phyloP scores from a whole-genome alignment of 306 rosid species.

The Trichosanthes truncata region DNA sequence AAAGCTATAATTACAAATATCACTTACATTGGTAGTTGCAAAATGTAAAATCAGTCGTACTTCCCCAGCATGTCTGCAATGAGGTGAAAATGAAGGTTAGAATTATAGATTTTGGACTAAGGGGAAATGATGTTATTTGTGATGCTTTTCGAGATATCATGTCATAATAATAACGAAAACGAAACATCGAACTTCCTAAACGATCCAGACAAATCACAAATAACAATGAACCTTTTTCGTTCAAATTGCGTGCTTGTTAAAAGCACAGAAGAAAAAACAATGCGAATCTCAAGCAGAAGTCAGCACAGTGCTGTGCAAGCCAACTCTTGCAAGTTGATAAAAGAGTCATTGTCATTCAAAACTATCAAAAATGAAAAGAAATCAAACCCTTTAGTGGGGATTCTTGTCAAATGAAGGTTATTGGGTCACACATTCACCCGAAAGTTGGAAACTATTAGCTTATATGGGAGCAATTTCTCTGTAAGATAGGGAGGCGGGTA shows the following conservation, averaged over 20 bases:
- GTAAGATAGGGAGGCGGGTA: neutral
- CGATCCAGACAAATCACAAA: neutral
- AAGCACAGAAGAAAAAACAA: neutral
- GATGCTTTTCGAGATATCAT: neutral
- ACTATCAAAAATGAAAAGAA: neutral
- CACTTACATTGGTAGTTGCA: constrained; percentile 27
- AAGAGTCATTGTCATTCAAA: neutral
- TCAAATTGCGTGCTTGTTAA: neutral
- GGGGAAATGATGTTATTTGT: neutral
- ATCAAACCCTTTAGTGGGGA: neutral
- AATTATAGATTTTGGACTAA: neutral
- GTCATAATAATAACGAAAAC: neutral
- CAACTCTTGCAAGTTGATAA: neutral
- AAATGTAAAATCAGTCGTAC: constrained; percentile 33
- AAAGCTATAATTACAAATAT: neutral
- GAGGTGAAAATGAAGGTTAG: neutral
- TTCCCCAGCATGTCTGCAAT: constrained; percentile 41
- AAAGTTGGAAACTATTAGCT: neutral
- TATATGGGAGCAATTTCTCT: neutral
- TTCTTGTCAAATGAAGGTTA: neutral
- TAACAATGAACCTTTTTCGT: neutral
- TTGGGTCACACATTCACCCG: neutral
- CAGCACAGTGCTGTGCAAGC: neutral
- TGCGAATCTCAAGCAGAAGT: neutral
- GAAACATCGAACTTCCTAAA: neutral